Evolutionary conservation across 1,284 basidiomycete genomes (phyloP).

Genomic region (Trichosporon inkin): DNA sequence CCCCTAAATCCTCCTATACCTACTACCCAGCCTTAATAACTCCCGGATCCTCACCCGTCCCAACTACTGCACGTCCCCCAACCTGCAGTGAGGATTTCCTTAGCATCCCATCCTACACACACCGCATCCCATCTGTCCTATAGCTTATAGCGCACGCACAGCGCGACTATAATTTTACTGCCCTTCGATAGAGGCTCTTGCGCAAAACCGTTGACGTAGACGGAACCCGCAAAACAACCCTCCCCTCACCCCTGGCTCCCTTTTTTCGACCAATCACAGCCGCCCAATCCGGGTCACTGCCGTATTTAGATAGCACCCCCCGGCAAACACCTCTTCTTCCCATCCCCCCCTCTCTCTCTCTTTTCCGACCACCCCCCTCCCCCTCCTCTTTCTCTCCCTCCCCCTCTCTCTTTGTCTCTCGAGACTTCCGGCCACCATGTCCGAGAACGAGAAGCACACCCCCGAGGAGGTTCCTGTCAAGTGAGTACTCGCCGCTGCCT

Average conservation of each 20-base stretch:
- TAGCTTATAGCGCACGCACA: constrained; percentile 5
- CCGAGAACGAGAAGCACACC: constrained; percentile 42
- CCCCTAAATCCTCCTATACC: neutral
- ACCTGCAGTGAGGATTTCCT: constrained; percentile 1
- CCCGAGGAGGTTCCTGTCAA: constrained; percentile 43
- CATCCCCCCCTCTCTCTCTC: constrained; percentile 8
- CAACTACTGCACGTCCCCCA: constrained; percentile 8
- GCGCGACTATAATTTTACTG: constrained; percentile 9
- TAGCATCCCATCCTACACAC: too few species aligned
- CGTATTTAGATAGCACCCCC: constrained; percentile 24
- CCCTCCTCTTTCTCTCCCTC: constrained; percentile 13
- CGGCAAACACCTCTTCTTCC: constrained; percentile 8
- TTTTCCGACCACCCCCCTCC: constrained; percentile 6
- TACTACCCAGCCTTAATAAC: constrained; percentile 3
- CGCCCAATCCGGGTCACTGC: constrained; percentile 11
- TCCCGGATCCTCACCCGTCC: neutral
- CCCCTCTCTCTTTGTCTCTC: constrained; percentile 16
- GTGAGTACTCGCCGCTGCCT: constrained; percentile 30
- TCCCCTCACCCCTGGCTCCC: constrained; percentile 9
- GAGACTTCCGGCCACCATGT: constrained; percentile 29
- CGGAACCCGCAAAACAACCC: constrained; percentile 7
- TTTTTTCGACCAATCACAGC: constrained; percentile 21
- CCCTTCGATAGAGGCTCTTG: constrained; percentile 11
- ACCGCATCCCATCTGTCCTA: neutral
- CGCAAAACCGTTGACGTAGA: constrained; percentile 13